phyloP scores from a whole-genome alignment of 805 yeast species.

The Sugiyamaella lignohabitans region DNA sequence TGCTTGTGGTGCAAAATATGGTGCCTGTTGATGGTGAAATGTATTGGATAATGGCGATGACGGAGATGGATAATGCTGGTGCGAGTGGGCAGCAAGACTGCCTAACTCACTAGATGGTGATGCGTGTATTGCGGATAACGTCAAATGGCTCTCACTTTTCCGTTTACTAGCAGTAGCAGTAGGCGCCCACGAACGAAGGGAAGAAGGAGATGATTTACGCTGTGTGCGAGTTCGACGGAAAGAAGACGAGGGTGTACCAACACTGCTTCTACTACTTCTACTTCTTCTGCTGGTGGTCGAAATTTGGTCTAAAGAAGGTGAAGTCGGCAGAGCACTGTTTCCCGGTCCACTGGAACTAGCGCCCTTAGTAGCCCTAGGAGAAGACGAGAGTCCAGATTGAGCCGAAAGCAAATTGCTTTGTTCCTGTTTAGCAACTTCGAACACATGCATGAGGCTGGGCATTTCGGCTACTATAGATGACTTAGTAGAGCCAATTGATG shows the following conservation, averaged over 20 bases:
- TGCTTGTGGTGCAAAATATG: slow-evolving; percentile 3
- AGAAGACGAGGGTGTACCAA: neutral
- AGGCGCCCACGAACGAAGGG: neutral
- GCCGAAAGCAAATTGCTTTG: slow-evolving; percentile 7
- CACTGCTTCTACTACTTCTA: neutral
- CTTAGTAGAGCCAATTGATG: slow-evolving; percentile 8
- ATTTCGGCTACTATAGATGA: slow-evolving; percentile 22
- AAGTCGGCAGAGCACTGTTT: neutral
- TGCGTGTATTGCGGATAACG: neutral
- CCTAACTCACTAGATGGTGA: neutral
- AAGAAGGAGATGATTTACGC: neutral
- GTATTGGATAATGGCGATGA: slow-evolving; percentile 1
- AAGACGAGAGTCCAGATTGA: slow-evolving; percentile 1
- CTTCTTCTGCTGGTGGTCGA: neutral
- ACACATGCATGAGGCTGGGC: slow-evolving; percentile 23
- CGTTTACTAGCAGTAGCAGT: neutral
- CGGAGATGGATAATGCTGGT: neutral
- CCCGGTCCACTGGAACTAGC: neutral
- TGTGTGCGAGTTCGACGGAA: neutral
- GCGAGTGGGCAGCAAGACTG: neutral
- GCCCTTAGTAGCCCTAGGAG: slow-evolving; percentile 4
- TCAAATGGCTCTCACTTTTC: neutral
- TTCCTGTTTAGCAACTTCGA: slow-evolving; percentile 20
- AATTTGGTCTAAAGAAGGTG: too few relatives aligned
- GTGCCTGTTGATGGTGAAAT: too few relatives aligned